A percentile compares a stretch with the other conserved stretches of the same genome.
phyloP scores from a whole-genome alignment of 1,284 basidiomycete species.

The Austroboletus novae-zelandiae region DNA sequence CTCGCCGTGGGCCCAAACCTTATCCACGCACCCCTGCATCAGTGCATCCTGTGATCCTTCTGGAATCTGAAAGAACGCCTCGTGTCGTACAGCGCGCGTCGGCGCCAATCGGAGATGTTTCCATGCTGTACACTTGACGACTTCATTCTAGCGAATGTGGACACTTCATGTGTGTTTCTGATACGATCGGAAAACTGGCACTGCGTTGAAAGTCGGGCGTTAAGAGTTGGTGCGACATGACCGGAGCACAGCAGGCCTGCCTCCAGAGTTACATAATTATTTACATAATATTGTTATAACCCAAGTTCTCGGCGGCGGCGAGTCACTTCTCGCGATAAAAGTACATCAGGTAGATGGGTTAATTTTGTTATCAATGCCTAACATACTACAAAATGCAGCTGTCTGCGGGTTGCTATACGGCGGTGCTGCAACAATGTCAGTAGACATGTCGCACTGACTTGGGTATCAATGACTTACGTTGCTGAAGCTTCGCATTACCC shows the following conservation, averaged over 20 bases:
- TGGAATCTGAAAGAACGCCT: neutral
- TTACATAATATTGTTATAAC: too few species aligned
- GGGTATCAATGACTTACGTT: constrained; percentile 44
- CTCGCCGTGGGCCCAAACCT: neutral
- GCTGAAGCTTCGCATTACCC: constrained; percentile 36
- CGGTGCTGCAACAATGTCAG: constrained; percentile 16
- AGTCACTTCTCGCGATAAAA: neutral
- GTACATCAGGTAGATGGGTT: constrained; percentile 40
- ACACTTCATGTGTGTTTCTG: neutral
- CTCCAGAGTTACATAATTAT: too few species aligned
- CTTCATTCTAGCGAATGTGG: neutral
- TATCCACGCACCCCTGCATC: neutral
- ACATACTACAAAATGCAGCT: constrained; percentile 76
- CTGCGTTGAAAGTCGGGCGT: too few species aligned
- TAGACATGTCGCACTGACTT: neutral
- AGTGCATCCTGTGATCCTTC: constrained; percentile 5
- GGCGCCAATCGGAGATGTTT: neutral
- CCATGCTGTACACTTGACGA: neutral
- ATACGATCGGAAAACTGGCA: neutral
- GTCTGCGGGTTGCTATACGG: constrained; percentile 86
- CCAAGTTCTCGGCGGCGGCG: too few species aligned
- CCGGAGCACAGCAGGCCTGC: neutral
- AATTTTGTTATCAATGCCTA: constrained; percentile 80
- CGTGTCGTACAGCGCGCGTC: neutral
- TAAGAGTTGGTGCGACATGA: neutral